Evolutionary conservation across 2,329 filamentous ascomycete species (phyloP).

Genomic region (Aureobasidium sp.): DNA sequence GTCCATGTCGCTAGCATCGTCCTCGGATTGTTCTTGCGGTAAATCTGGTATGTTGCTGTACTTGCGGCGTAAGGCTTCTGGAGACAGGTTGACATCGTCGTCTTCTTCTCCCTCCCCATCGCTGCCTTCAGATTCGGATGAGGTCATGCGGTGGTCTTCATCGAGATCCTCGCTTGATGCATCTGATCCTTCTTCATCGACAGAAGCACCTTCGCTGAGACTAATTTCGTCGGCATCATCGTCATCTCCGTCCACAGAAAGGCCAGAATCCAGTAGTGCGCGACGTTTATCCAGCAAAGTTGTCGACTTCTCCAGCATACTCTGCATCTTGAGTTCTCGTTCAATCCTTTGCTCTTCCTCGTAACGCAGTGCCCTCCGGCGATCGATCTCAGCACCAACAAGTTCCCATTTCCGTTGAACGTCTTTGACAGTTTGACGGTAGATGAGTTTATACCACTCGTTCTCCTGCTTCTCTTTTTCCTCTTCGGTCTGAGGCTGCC

Average conservation of each 20-base stretch:
- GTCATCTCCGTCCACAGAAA: conserved; percentile 20
- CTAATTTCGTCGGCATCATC: conserved; percentile 34
- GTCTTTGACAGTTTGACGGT: conserved; percentile 63
- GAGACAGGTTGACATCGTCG: conserved; percentile 59
- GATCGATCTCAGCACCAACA: conserved; percentile 52
- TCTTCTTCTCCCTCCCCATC: conserved; percentile 45
- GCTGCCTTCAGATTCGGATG: conserved; percentile 56
- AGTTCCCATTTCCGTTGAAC: conserved; percentile 55
- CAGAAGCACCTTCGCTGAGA: conserved; percentile 38
- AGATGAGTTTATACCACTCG: conserved; percentile 57
- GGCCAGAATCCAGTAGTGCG: conserved; percentile 14
- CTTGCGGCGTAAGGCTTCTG: conserved; percentile 61
- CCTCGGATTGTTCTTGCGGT: conserved; percentile 21
- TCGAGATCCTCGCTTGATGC: conserved; percentile 34
- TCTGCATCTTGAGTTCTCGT: conserved; percentile 59
- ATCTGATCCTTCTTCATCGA: conserved; percentile 25
- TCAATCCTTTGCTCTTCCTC: conserved; percentile 53
- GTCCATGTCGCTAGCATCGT: conserved; percentile 27
- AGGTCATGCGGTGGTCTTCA: conserved; percentile 48
- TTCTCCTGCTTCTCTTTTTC: conserved; percentile 74
- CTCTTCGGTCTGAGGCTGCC: conserved; percentile 68
- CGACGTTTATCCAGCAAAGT: conserved; percentile 59
- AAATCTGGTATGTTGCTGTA: conserved; percentile 56
- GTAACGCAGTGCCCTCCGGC: conserved; percentile 49
- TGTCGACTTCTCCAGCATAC: conserved; percentile 65